Conservation (phyloP, 805 yeast genomes). For the Komagataella kurtzmanii region DNA sequence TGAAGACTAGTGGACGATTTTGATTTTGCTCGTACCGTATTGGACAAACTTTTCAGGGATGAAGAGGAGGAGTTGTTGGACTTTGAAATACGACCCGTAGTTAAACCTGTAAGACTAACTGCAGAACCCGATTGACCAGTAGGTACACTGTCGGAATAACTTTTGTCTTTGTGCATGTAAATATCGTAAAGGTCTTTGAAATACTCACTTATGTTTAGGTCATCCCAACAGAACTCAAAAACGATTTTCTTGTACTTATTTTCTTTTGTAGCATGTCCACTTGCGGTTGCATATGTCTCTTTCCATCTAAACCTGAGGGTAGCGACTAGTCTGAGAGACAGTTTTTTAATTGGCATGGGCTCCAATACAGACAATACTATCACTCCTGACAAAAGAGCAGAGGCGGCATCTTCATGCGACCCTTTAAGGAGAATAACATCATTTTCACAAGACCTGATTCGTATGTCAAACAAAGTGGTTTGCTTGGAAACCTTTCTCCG, state of each 20-base stretch:
- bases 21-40: constrained; percentile 13
- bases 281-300: constrained; percentile 33
- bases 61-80: constrained; percentile 28
- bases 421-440: constrained; percentile 81
- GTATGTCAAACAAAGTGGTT: constrained; percentile 26
- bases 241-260: constrained; percentile 43
- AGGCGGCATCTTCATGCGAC: constrained; percentile 58
- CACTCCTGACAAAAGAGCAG: constrained; percentile 64
- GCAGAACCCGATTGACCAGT: constrained; percentile 1
- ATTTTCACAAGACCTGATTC: constrained; percentile 55
- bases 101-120: constrained; percentile 11
- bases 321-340: constrained; percentile 54
- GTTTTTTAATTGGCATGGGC: constrained; percentile 52
- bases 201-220: constrained; percentile 36
- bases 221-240: constrained; percentile 73
- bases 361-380: constrained; percentile 68
- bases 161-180: not conserved
- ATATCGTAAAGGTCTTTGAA: constrained; percentile 6
- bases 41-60: constrained; percentile 22
- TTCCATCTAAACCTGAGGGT: constrained; percentile 55
- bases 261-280: constrained; percentile 30
- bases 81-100: constrained; percentile 17
- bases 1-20: constrained; percentile 21
- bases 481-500: constrained; percentile 1
- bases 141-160: not conserved